Conservation (phyloP, 176 grass and related monocot species). For the Carex scoparia region DNA sequence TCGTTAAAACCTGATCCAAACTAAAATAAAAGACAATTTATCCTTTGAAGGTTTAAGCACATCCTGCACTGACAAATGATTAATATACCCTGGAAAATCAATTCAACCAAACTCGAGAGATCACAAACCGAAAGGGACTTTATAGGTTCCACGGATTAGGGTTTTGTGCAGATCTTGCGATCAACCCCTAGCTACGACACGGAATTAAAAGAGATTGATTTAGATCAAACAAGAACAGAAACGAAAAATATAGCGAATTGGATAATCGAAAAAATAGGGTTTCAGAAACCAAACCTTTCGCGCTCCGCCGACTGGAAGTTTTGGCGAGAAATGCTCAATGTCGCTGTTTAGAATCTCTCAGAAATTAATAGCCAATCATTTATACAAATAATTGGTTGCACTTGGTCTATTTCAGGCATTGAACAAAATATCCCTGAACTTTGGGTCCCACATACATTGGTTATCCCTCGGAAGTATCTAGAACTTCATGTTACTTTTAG, state of each 20-base stretch:
- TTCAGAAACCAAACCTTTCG: neutral
- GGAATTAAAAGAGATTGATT: constrained; percentile 21
- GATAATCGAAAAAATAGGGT: neutral
- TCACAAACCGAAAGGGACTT: constrained; percentile 21
- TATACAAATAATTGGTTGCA: neutral
- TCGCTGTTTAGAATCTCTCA: neutral
- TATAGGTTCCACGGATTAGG: constrained; percentile 10
- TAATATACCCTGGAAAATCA: constrained; percentile 4
- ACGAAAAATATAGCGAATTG: neutral
- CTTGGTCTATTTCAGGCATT: neutral
- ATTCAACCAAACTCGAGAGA: neutral
- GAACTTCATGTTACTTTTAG: neutral
- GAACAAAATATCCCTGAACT: neutral
- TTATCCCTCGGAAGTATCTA: neutral
- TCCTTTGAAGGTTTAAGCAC: neutral
- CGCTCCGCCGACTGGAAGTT: neutral
- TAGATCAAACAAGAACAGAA: neutral
- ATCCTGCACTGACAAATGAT: constrained; percentile 1
- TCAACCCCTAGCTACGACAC: constrained; percentile 19
- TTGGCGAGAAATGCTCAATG: neutral
- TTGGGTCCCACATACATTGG: neutral
- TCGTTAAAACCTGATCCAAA: constrained; percentile 17
- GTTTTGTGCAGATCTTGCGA: constrained; percentile 19
- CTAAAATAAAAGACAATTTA: neutral
- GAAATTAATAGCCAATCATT: neutral